These are phyloP conservation scores for Aspergillus coremiiformis DNA, from an alignment of 495 filamentous ascomycete genomes.

Conservation along the genomic window DNA sequence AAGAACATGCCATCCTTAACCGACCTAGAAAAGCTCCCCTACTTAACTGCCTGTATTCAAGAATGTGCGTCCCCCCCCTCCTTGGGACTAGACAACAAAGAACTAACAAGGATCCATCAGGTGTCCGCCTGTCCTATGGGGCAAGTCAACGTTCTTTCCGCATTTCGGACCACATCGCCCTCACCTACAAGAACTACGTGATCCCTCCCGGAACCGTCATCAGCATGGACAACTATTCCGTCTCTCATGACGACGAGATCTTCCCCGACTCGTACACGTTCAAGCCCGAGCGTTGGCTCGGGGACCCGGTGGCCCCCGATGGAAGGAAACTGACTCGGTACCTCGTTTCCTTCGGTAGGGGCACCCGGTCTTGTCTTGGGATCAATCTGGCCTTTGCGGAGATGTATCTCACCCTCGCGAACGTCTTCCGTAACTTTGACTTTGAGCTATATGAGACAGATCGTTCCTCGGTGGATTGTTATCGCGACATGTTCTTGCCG, in stretches of 20 bases:
- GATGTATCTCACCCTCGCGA: constrained; percentile 37
- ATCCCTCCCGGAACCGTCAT: constrained; percentile 30
- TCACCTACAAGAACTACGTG: constrained; percentile 8
- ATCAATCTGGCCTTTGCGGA: constrained; percentile 41
- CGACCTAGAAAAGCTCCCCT: constrained; percentile 28
- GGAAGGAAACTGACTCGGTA: constrained; percentile 10
- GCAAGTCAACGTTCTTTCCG: constrained; percentile 21
- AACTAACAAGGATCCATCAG: background rate
- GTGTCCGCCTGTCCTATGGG: constrained; percentile 29
- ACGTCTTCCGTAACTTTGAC: constrained; percentile 34
- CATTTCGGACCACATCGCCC: constrained; percentile 3
- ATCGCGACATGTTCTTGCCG: constrained; percentile 9
- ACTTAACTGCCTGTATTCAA: constrained; percentile 36
- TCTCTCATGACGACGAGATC: constrained; percentile 24
- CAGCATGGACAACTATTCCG: constrained; percentile 26
- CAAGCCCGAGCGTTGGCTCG: constrained; percentile 40
- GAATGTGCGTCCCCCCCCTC: constrained; percentile 18
- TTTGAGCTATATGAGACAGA: constrained; percentile 16
- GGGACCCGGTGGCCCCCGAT: constrained; percentile 14
- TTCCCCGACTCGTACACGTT: constrained; percentile 32
- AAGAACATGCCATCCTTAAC: constrained; percentile 8
- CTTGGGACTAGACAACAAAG: background rate
- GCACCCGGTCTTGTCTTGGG: constrained; percentile 28
- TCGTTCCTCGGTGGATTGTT: background rate
- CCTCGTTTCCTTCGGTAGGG: constrained; percentile 25